Evolutionary conservation across 2,329 filamentous ascomycete genomes (phyloP).

Genomic region (Stachybotrys chartarum): DNA sequence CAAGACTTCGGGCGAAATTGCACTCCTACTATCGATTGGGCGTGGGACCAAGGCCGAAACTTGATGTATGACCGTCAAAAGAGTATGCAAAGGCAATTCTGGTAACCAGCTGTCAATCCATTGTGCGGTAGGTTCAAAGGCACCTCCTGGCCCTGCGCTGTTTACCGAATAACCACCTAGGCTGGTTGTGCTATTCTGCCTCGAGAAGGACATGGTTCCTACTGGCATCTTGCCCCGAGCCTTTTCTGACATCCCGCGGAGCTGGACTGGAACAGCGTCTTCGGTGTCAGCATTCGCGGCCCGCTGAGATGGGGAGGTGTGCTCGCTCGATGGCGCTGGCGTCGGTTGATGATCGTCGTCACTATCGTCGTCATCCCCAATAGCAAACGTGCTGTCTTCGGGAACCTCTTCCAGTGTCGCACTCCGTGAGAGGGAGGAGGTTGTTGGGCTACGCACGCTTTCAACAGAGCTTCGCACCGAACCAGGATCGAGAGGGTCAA

Average conservation of each 20-base stretch:
- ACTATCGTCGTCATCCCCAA: slow-evolving; percentile 71
- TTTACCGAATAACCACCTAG: slow-evolving; percentile 58
- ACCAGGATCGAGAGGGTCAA: slow-evolving; percentile 40
- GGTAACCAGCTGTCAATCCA: slow-evolving; percentile 97
- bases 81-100: slow-evolving; percentile 80
- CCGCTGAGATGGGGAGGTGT: slow-evolving; percentile 52
- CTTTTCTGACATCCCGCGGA: slow-evolving; percentile 94
- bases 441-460: slow-evolving; percentile 55
- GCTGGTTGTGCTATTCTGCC: slow-evolving; percentile 84
- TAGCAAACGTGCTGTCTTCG: slow-evolving; percentile 76
- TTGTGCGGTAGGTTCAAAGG: slow-evolving; percentile 69
- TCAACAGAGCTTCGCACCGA: slow-evolving; percentile 59
- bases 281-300: slow-evolving; percentile 64
- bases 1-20: slow-evolving; percentile 37
- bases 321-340: slow-evolving; percentile 54
- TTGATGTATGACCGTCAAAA: slow-evolving; percentile 68
- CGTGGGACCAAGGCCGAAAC: slow-evolving; percentile 50
- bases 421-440: slow-evolving; percentile 11
- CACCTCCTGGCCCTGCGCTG: slow-evolving; percentile 46
- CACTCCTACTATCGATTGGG: slow-evolving; percentile 36
- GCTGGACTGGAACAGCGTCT: slow-evolving; percentile 73
- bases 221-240: slow-evolving; percentile 93
- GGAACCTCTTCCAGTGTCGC: slow-evolving; percentile 23
- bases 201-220: slow-evolving; percentile 71
- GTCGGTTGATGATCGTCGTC: slow-evolving; percentile 49